phyloP scores from a whole-genome alignment of 2,329 filamentous ascomycete species.

The Fusarium nygamai region DNA sequence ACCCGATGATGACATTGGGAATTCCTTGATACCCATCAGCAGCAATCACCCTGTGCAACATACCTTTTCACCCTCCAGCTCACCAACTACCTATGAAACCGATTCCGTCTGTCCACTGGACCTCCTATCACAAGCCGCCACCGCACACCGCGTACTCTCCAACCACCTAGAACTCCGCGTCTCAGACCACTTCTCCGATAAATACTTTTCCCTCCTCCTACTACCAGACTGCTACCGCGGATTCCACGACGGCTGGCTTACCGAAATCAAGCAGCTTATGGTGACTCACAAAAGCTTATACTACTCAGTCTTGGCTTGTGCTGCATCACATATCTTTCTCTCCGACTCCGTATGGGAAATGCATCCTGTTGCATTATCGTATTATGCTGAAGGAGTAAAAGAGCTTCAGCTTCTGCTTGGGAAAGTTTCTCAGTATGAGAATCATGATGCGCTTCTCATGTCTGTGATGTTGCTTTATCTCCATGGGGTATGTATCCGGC shows the following conservation, averaged over 20 bases:
- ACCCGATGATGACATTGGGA: background rate
- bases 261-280: slow-evolving; percentile 45
- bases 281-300: slow-evolving; percentile 39
- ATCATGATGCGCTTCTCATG: slow-evolving; percentile 39
- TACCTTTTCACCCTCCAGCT: rapidly evolving
- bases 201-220: slow-evolving; percentile 36
- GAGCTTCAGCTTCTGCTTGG: slow-evolving; percentile 31
- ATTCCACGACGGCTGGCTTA: slow-evolving; percentile 45
- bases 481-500: slow-evolving; percentile 30
- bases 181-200: slow-evolving; percentile 34
- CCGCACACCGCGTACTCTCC: slow-evolving; percentile 8
- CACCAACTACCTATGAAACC: rapidly evolving
- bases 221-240: slow-evolving; percentile 44
- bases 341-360: slow-evolving; percentile 23
- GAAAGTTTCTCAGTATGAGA: slow-evolving; percentile 14
- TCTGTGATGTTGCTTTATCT: slow-evolving; percentile 42
- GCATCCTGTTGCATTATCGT: slow-evolving; percentile 35
- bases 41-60: too few species aligned
- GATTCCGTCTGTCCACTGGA: background rate
- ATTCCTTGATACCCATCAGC: background rate
- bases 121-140: slow-evolving; percentile 4
- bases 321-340: slow-evolving; percentile 40
- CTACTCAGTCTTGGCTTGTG: slow-evolving; percentile 44
- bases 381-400: slow-evolving; percentile 36
- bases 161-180: slow-evolving; percentile 24